Conservation (phyloP, 73 alveolate species). For the Tetrahymena borealis region DNA sequence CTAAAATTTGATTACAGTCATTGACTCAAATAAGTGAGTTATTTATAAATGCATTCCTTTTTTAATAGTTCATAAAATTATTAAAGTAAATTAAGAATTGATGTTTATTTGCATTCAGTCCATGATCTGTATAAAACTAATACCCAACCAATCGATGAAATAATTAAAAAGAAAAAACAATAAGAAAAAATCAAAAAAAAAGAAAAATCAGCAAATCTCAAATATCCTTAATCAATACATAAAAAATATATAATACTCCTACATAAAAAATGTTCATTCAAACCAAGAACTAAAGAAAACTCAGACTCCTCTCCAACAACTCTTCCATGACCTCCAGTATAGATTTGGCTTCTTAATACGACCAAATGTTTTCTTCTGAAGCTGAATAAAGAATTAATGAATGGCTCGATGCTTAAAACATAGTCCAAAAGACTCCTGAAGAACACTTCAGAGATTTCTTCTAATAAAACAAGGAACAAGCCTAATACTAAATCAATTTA, state of each 20-base stretch:
- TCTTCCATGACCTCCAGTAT: neutral
- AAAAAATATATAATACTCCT: neutral
- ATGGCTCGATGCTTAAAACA: neutral
- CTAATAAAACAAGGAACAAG: neutral
- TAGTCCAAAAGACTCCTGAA: neutral
- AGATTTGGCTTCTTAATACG: neutral
- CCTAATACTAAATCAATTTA: neutral
- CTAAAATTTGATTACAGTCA: too few species aligned
- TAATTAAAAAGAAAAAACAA: too few species aligned
- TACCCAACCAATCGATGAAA: too few species aligned
- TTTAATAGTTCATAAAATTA: too few species aligned
- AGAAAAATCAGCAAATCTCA: too few species aligned
- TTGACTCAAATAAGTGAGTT: too few species aligned
- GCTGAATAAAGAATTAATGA: slow-evolving; percentile 1
- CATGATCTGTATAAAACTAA: too few species aligned
- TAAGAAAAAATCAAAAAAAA: too few species aligned
- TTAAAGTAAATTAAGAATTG: too few species aligned
- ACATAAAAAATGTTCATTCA: neutral
- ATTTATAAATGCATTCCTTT: too few species aligned
- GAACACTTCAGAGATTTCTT: neutral
- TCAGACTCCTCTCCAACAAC: neutral
- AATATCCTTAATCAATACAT: neutral
- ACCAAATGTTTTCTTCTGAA: neutral
- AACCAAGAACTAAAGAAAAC: neutral
- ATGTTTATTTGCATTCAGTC: too few species aligned